Base-by-base conservation (phyloP, 495 filamentous ascomycete genomes). In the Sporormia fimetaria region DNA sequence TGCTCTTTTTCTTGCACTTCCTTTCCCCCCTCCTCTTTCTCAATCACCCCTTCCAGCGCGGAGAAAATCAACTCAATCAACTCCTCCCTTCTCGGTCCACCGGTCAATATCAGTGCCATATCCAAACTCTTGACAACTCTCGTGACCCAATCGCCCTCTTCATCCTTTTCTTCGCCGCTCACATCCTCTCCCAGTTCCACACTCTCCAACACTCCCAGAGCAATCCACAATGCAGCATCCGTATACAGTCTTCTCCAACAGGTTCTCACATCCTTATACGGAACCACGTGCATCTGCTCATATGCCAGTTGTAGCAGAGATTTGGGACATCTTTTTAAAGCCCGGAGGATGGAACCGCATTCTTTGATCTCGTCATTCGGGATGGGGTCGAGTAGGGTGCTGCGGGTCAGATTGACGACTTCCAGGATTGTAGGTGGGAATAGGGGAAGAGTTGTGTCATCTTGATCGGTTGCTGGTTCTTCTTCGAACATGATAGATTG, bases 191-290 rank as follows among this genome's bases (percentile, higher is more conserved):
- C 17, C 37, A 14, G 26, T 26, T 37, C 21, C 41, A 30, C 11
- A 47, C 27, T 27, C n/a, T 37, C 38, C 9, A 51, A 22, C 20
- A 51, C 40, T 10, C 33, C 12, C 51, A 74, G 54, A 40, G 68
- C 67, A 44, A 80, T 77, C 46, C 81, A 56, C 12, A 92, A 70
- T 31, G 73, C 76, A 17, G 81, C 83, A 51, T 90, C 81, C 0
- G 79, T 83, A 57, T 81, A 92, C 9, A 92, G 63, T 35, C 76
- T 68, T 11, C 76, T 69, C 86, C 86, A 94, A 56, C 76, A 80
- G 2, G 48, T 34, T 0, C 84, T 75, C 3, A 93, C 81, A 44
- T 84, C 70, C 50, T 72, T 76, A 63, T 79, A 94, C 3, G 80
- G 71, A 44, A 73, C 90, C 3, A 80, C 73, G 51, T 82, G 81